A percentile compares a stretch with the other conserved stretches of the same genome.
Evolutionary conservation across 441 rosid genomes (phyloP).

Genomic region (Omphalea diandra): DNA sequence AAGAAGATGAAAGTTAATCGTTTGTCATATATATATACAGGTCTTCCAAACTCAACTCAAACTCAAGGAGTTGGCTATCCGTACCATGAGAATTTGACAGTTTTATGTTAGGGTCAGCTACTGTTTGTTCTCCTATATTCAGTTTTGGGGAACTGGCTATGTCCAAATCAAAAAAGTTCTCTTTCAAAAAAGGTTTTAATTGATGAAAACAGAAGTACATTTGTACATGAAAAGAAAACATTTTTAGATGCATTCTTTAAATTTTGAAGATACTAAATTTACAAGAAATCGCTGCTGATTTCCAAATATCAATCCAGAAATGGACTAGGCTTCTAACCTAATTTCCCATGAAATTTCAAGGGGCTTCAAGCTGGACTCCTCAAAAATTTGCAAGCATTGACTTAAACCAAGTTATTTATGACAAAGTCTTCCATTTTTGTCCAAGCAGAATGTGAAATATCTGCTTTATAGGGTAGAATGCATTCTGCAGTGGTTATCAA

Average conservation of each 20-base stretch:
- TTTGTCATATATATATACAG: not conserved
- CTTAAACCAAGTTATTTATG: not conserved
- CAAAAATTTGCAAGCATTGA: not conserved
- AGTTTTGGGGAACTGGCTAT: not conserved
- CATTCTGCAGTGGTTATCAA: too few relatives aligned
- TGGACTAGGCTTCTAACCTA: not conserved
- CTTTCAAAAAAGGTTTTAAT: not conserved
- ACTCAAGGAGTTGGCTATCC: not conserved
- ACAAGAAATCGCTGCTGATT: not conserved
- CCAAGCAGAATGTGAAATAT: too few relatives aligned
- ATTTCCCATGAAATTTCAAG: not conserved
- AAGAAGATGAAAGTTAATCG: not conserved
- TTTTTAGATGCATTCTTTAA: not conserved
- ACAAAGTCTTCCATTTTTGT: too few relatives aligned
- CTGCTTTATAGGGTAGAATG: too few relatives aligned
- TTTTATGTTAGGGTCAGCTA: not conserved
- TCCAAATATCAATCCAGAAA: not conserved
- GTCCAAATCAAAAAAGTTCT: not conserved
- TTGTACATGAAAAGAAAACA: not conserved
- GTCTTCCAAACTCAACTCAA: conserved; percentile 1
- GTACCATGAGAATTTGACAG: not conserved
- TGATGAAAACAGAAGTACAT: not conserved
- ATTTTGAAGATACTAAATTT: not conserved
- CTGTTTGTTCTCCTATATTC: not conserved
- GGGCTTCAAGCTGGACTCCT: conserved; percentile 1